Evolutionary conservation across 148 eudicot species (phyloP), one percentile per base, ranked within the genome.

Genomic region (Rheum nobile): DNA sequence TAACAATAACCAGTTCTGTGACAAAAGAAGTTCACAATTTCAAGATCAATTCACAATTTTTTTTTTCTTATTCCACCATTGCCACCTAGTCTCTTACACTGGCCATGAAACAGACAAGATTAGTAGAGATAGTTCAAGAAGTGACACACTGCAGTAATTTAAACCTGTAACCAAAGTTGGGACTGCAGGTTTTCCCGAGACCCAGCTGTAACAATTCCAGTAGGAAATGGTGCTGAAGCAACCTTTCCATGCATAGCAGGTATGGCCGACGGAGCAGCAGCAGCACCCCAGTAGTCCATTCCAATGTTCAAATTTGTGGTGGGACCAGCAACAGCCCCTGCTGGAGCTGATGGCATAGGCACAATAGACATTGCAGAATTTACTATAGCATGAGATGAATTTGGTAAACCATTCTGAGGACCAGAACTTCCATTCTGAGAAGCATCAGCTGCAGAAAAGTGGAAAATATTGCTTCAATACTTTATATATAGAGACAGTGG

Each of bases 251-350:
- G 89, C 77, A 88, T 80, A 50, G 87, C 86, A 71, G 88, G 94
- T 44, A 87, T 77, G 10, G 91, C 75, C 71, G 98, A 75, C 48
- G 46, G 46, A 57, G 88, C 50, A 72, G 86, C 78, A 63, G 91
- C 80, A 72, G 83, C 72, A 44, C 89, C 91, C 99, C 99, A 95
- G 74, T 91, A 91, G 74, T 95, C 99, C 99, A 91, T 91, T 55
- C 99, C 97, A 70, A 91, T 95, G 80, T 95, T 91, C 75, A 95
- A 79, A 81, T 92, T 95, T 21, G 99, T 95, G 39, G 96, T 83
- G 71, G 99, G 98, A 43, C 96, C n/a, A n/a, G n/a, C n/a, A n/a
- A n/a, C n/a, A n/a, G n/a, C n/a, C n/a, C n/a, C n/a, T n/a, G n/a
- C n/a, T 74, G 87, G 86, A 77, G 87, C 92, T 54, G 87, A 77